Base-by-base conservation (phyloP, 306 rosid species). In the Trichosanthes cucumerina region DNA sequence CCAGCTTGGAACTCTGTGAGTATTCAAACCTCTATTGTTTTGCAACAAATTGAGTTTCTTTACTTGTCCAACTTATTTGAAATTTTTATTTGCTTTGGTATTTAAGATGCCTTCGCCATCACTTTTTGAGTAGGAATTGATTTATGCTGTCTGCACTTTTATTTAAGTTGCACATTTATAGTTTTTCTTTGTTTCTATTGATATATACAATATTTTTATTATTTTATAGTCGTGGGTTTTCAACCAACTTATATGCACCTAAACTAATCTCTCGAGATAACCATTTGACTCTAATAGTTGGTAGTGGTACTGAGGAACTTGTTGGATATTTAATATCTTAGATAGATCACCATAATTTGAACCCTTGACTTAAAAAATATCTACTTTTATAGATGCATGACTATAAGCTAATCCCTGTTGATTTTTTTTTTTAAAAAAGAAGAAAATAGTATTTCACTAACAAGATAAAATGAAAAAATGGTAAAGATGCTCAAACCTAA, bases 1-100 rank as follows among this genome's bases (percentile, higher is more conserved):
- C 98, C 98, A 8, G 85, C 86, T 76, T 95, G 98, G 98, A 88
- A 92, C 74, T 89, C 97, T 58, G 98, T 95, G 81, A 95, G 98
- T 92, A 80, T 83, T 79, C 83, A 80, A 59, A 47, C 70, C 81
- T 31, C 5, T 66, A 39, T 64, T 24, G 15, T 47, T 41, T 13
- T 80, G 34, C 44, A 34, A 44, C 59, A 75, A 11, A 26, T 64
- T 78, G 14, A 23, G 19, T 23, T 47, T 71, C 59, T 47, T 31
- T 44, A 26, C 60, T 57, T 73, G n/a, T 36, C 9, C n/a, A 38
- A 3, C 54, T 77, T 47, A 65, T 1, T 23, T 78, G 6, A 28
- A 49, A 2, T 7, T 28, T 9, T 50, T 3, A 24, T 80, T 56
- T 75, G 63, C 78, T 18, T 46, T 71, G 10, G 77, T 71, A 15